Evolutionary conservation across 2,329 filamentous ascomycete species (phyloP), one percentile per base, ranked within the genome.

Genomic region (Alternaria hordeiaustralica): DNA sequence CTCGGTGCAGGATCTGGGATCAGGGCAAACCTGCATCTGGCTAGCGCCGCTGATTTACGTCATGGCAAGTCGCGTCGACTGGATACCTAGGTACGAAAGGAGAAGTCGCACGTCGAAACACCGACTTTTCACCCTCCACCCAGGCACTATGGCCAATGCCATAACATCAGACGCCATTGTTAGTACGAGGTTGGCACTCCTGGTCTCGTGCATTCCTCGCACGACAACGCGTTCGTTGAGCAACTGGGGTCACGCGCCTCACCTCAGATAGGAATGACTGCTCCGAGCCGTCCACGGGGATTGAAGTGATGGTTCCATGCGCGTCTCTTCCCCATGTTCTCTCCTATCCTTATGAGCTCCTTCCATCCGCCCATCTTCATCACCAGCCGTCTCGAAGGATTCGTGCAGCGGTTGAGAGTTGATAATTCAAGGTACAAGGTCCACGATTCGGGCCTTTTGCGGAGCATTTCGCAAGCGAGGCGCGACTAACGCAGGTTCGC

Each of bases 401-500:
- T 21, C 15, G 30, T 44, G 49, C 28, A 25, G 46, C 36, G 23
- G 46, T 49, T 58, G 28, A 36, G 43, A 26, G 49, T 49, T 18
- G 49, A 28, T n/a, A 33, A 45, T 51, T 43, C 43, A 33, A 57
- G 50, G 47, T 43, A 28, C 49, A 26, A 41, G 43, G 43, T 25
- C 36, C 15, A 6, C 5, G 15, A 25, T 25, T 55, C 60, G 55
- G 55, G 41, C 59, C 43, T 62, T 62, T 62, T 59, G 28, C 58
- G 60, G 60, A 50, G 18, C 47, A 53, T 44, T 28, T 26, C 28
- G 23, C 49, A 59, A 54, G 60, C 55, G 55, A 59, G 43, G 15
- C 28, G 58, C 46, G 20, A 44, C 60, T 59, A 45, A 58, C 49
- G 55, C 55, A 59, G 60, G 47, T 57, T 54, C 56, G 41, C 46